phyloP scores from a whole-genome alignment of 2,329 filamentous ascomycete species.

The Paraconiothyrium sp. region DNA sequence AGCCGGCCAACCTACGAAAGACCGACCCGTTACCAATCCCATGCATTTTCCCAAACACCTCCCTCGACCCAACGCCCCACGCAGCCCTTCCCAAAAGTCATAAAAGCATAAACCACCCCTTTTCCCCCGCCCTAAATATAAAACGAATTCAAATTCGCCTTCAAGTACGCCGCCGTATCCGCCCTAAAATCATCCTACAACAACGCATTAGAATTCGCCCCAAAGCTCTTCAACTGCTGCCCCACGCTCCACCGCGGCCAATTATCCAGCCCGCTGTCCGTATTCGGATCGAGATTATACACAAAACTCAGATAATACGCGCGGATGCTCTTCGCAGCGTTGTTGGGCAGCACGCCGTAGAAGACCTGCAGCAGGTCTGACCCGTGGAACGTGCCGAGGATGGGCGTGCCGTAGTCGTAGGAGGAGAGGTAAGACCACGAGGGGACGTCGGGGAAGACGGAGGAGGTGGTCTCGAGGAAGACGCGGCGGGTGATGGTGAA shows the following conservation, averaged over 20 bases:
- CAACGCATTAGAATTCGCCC: conserved; percentile 47
- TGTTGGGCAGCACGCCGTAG: conserved; percentile 69
- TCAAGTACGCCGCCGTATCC: conserved; percentile 56
- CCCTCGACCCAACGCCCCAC: too few species aligned
- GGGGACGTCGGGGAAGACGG: conserved; percentile 66
- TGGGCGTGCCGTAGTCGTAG: conserved; percentile 75
- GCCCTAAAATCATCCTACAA: conserved; percentile 61
- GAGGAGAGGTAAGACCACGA: conserved; percentile 79
- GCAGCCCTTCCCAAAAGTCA: background rate
- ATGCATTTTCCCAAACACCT: too few species aligned
- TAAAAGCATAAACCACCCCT: background rate
- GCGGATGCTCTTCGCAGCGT: conserved; percentile 68
- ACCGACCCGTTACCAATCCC: too few species aligned
- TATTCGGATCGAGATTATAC: conserved; percentile 75
- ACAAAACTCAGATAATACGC: conserved; percentile 79
- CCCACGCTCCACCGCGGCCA: conserved; percentile 65
- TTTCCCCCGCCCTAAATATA: conserved; percentile 20
- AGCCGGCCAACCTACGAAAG: too few species aligned
- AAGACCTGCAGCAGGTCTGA: conserved; percentile 76
- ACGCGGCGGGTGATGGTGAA: conserved; percentile 77
- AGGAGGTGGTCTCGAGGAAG: conserved; percentile 63
- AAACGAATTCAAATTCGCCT: conserved; percentile 33
- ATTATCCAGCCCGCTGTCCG: conserved; percentile 53
- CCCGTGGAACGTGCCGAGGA: conserved; percentile 80
- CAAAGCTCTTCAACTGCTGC: conserved; percentile 63